Evolutionary conservation across 495 filamentous ascomycete genomes (phyloP).

Genomic region (Penicillium riverlandense): DNA sequence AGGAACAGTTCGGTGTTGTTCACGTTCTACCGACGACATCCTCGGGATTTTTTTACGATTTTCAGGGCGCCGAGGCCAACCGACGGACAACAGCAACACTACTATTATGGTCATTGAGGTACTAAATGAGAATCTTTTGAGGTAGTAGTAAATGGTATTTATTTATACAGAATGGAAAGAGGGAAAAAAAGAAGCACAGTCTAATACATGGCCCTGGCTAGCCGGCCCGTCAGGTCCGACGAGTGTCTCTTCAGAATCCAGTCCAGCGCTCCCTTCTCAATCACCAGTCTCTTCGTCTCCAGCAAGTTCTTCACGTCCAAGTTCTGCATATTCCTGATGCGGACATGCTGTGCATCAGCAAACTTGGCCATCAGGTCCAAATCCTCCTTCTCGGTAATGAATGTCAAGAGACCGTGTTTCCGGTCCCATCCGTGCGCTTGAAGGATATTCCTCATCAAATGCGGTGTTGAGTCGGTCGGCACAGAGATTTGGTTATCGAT

Average conservation of each 20-base stretch:
- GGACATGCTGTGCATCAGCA: conserved; percentile 48
- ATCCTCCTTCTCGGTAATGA: conserved; percentile 54
- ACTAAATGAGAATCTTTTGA: no score
- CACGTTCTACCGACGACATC: conserved; percentile 21
- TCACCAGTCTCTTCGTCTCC: conserved; percentile 73
- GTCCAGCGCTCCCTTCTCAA: conserved; percentile 77
- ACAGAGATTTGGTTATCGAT: conserved; percentile 67
- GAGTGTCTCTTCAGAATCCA: conserved; percentile 67
- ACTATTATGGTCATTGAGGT: no score
- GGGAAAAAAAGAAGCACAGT: conserved; percentile 14
- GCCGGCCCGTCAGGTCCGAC: conserved; percentile 52
- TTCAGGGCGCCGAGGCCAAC: no score
- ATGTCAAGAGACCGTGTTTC: conserved; percentile 61
- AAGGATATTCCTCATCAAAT: conserved; percentile 59
- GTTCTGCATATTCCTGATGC: conserved; percentile 57
- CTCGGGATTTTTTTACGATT: conserved; percentile 13
- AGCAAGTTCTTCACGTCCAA: conserved; percentile 93
- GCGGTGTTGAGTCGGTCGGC: conserved; percentile 39
- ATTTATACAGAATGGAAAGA: conserved; percentile 30
- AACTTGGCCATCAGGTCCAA: conserved; percentile 40
- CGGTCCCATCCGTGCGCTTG: conserved; percentile 65
- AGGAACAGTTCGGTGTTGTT: conserved; percentile 20
- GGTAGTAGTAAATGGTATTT: conserved; percentile 11
- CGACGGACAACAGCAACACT: background rate
- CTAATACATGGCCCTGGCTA: conserved; percentile 28